These are phyloP conservation scores for Saccharomycopsis fibuligera DNA, from an alignment of 805 yeast species.

Conservation along the genomic window DNA sequence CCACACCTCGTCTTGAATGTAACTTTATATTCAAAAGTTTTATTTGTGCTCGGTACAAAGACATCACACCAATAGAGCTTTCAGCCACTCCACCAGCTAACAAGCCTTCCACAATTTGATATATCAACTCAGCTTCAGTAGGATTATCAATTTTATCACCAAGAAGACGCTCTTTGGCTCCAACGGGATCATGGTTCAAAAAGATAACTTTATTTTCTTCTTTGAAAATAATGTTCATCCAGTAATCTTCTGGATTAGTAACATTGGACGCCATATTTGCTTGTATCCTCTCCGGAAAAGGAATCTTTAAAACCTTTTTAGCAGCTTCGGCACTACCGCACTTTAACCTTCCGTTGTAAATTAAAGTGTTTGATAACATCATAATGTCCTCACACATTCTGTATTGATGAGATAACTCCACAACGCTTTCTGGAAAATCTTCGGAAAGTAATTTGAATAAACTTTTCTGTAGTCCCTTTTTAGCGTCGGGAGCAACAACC, in stretches of 20 bases:
- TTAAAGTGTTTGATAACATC: conserved; percentile 70
- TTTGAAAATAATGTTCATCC: conserved; percentile 55
- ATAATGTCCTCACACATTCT: conserved; percentile 90
- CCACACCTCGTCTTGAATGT: conserved; percentile 38
- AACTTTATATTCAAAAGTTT: conserved; percentile 34
- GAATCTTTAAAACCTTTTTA: conserved; percentile 46
- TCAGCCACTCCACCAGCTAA: conserved; percentile 52
- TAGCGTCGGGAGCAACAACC: conserved; percentile 63
- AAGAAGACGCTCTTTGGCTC: conserved; percentile 43
- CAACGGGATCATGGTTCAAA: conserved; percentile 61
- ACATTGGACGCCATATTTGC: conserved; percentile 17
- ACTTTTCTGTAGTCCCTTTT: conserved; percentile 56
- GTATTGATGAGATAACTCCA: conserved; percentile 74
- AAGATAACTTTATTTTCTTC: conserved; percentile 62
- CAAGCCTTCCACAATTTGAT: conserved; percentile 56
- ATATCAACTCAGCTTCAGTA: conserved; percentile 61
- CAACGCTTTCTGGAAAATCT: conserved; percentile 65
- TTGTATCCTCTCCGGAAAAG: conserved; percentile 31
- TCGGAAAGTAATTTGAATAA: conserved; percentile 72
- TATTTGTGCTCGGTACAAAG: conserved; percentile 81
- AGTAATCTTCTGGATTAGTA: conserved; percentile 26
- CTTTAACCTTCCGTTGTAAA: conserved; percentile 67
- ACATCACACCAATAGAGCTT: conserved; percentile 73
- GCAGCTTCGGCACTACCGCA: conserved; percentile 71
- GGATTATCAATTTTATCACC: conserved; percentile 71